A percentile compares a stretch with the other conserved stretches of the same genome.
Evolutionary conservation across 208 protist species (phyloP).

Genomic region (Leishmania mexicana): DNA sequence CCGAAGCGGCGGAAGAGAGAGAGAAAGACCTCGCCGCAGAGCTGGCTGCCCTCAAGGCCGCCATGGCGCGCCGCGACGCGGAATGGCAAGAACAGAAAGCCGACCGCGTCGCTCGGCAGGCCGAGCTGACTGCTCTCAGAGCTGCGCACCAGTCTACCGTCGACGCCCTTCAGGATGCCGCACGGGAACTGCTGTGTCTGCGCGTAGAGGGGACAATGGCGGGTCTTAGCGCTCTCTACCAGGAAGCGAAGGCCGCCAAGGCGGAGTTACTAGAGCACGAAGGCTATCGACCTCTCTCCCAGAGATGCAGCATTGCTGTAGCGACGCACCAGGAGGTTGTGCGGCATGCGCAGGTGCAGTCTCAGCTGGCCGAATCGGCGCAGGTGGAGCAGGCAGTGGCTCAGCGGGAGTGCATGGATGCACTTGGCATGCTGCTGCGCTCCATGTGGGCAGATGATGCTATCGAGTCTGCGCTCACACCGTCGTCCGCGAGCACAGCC

Average conservation of each 20-base stretch:
- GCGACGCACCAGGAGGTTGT: slow-evolving; percentile 19
- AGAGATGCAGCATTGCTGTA: not conserved
- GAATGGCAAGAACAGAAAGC: slow-evolving; percentile 23
- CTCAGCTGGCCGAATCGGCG: slow-evolving; percentile 30
- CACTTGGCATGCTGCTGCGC: slow-evolving; percentile 36
- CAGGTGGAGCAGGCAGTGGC: slow-evolving; percentile 28
- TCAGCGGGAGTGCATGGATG: slow-evolving; percentile 24
- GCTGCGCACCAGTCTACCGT: slow-evolving; percentile 17
- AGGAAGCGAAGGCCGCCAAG: slow-evolving; percentile 34
- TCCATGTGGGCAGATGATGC: slow-evolving; percentile 46
- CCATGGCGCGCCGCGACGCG: not conserved
- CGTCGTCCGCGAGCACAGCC: not conserved
- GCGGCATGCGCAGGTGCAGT: slow-evolving; percentile 29
- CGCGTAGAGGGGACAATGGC: slow-evolving; percentile 42
- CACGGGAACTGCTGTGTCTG: slow-evolving; percentile 40
- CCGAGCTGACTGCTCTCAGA: slow-evolving; percentile 28
- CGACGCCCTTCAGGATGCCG: slow-evolving; percentile 24
- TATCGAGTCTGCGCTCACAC: slow-evolving; percentile 2
- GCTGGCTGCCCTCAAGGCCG: slow-evolving; percentile 1
- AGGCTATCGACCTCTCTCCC: slow-evolving; percentile 25
- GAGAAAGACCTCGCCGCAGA: slow-evolving; percentile 2
- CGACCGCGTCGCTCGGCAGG: slow-evolving; percentile 23
- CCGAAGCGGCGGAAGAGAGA: not conserved
- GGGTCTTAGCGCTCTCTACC: slow-evolving; percentile 33
- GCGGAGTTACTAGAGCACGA: slow-evolving; percentile 35